Evolutionary conservation across 352 stramenopile species (phyloP), one percentile per base, ranked within the genome.

Genomic region (Globisporangium nagaii): DNA sequence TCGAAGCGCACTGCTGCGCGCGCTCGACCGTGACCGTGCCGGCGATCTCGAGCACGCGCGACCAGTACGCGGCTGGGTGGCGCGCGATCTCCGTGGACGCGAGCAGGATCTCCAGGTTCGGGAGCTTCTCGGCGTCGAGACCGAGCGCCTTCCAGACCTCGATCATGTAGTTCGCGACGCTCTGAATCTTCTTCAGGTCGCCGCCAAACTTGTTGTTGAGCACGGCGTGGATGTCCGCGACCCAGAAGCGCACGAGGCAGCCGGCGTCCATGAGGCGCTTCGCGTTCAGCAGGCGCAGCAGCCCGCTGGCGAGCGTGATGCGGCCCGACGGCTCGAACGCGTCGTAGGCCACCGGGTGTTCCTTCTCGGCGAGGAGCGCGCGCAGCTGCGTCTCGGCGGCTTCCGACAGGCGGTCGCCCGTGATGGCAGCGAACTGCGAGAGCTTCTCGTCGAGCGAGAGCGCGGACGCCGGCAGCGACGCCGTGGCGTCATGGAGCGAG

Each of bases 201-300:
- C 96, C 96, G 50, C 95, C 96, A 80, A 99, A 98, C 79, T 99
- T 99, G 80, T 99, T 98, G 75, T 99, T 99, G 73, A 99, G 96
- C 57, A 99, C 79, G 22, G 97, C 97, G 78, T 99, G 98, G 83
- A 96, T 97, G 79, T 99, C 97, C 6, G 96, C 97, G 10, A 99
- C 95, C 84, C 97, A 98, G 64, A 99, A 98, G 65, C 97, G 94
- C 66, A 99, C 98, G 35, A 94, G 95, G 42, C 93, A 97, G 25
- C 96, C 97, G 10, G 84, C 81, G 5, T 68, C 71, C 27, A 97
- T 97, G 15, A 93, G 68, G n/a, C 79, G 72, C 57, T 77, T 68
- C 42, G 98, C 96, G 68, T 99, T 99, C 57, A 99, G 91, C 17
- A 92, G 89, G 40, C 95, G 87, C 65, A 98, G 77, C 44, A 98